Percentiles rank a stretch among this genome's conserved stretches.
These are phyloP conservation scores for Jackrogersella multiformis DNA, from an alignment of 495 filamentous ascomycete genomes.

Conservation along the genomic window DNA sequence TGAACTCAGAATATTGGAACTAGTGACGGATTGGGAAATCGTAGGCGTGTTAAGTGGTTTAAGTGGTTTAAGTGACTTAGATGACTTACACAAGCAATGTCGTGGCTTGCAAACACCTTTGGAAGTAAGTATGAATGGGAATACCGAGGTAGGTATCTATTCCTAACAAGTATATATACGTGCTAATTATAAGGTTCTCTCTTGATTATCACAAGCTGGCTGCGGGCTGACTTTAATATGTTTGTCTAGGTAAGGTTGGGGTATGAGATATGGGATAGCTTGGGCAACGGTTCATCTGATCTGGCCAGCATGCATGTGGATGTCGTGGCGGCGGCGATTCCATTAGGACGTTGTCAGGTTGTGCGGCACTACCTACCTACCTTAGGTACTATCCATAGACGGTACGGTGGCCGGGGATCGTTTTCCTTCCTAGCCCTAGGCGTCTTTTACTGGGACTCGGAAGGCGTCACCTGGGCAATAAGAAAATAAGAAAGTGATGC, in stretches of 20 bases:
- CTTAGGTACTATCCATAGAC: not conserved
- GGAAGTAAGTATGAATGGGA: not conserved
- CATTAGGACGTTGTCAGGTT: conserved; percentile 30
- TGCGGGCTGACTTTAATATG: conserved; percentile 36
- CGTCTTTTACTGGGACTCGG: conserved; percentile 16
- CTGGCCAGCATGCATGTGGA: conserved; percentile 39
- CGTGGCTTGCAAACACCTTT: conserved; percentile 14
- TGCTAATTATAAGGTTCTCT: not conserved
- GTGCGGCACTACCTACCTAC: not conserved
- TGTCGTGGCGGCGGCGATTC: conserved; percentile 42
- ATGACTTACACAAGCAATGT: conserved; percentile 23
- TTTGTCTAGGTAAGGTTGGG: conserved; percentile 17
- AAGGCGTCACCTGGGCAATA: too few relatives aligned
- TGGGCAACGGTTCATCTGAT: conserved; percentile 42
- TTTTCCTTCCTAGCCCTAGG: not conserved
- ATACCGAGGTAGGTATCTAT: not conserved
- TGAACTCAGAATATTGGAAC: conserved; percentile 34
- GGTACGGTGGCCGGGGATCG: not conserved
- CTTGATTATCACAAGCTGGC: conserved; percentile 12
- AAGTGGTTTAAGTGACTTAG: not conserved
- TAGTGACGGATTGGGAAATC: conserved; percentile 31
- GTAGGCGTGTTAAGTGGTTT: conserved; percentile 1
- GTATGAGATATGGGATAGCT: not conserved
- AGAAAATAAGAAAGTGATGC: conserved; percentile 43
- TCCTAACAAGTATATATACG: not conserved